Base-by-base conservation (phyloP, 345 rosid species). In the Populus alba region DNA sequence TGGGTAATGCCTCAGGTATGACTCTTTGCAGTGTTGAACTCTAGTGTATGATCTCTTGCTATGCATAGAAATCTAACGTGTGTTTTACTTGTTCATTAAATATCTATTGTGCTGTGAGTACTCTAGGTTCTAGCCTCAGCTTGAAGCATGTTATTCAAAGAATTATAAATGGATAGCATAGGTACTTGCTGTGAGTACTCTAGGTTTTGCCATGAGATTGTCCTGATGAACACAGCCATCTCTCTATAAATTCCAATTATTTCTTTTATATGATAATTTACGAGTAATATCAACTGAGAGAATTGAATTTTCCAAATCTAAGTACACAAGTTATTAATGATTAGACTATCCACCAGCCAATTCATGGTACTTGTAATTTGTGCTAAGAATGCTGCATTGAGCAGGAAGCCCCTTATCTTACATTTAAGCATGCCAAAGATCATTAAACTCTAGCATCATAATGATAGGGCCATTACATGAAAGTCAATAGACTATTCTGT, bases 1-100 rank as follows among this genome's bases (percentile, higher is more conserved):
- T 94, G 92, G 97, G 98, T 31, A 94, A 94, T 79, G 98, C 98
- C 66, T 89, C 96, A 88, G 98, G 98, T 94, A 89, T 38, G 81
- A 71, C 65, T 10, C 0, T 10, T 53, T 17, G 23, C 23, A 25
- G 15, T 27, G 41, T 12, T 9, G 9, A 29, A n/a, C 11, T 3
- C 33, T 23, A 37, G 55, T 16, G 20, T 17, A 12, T 33, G 57
- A 12, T 67, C 39, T 68, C 39, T n/a, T 53, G 39, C 55, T 37
- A n/a, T 47, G 55, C 55, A 27, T 47, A 41, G 38, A 38, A 75
- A 31, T 47, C 59, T 35, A 75, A 45, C n/a, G 7, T 6, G 33
- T 22, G 6, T 12, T 10, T 33, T 75, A 16, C 3, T 45, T 25
- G 51, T 45, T 66, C 23, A 8, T 57, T 57, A 59, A 18, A 23